A percentile compares a stretch with the other conserved stretches of the same genome.
Conservation (phyloP, 208 protist species). For the Endotrypanum monterogeii region DNA sequence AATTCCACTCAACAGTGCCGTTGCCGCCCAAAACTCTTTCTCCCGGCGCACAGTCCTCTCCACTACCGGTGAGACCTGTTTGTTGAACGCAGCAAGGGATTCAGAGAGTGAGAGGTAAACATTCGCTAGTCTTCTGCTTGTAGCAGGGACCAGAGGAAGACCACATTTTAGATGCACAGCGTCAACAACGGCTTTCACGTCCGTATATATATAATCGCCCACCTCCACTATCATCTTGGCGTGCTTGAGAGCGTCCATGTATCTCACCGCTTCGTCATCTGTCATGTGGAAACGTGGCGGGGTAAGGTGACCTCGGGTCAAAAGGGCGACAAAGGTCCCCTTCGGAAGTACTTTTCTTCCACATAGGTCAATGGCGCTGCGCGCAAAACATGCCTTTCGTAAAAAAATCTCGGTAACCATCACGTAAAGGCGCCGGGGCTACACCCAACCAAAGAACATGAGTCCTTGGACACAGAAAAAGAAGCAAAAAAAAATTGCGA, state of each 20-base stretch:
- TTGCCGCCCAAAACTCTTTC: conserved; percentile 70
- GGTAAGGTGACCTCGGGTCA: conserved; percentile 35
- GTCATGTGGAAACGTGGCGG: conserved; percentile 49
- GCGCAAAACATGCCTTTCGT: conserved; percentile 26
- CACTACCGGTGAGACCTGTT: conserved; percentile 1
- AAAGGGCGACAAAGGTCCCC: conserved; percentile 41
- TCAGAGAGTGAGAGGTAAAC: background rate
- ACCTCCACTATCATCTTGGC: conserved; percentile 38
- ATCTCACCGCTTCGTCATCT: conserved; percentile 38
- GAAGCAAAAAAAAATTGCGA: background rate
- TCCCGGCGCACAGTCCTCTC: conserved; percentile 25
- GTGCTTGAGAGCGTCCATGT: conserved; percentile 39
- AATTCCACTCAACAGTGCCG: conserved; percentile 49
- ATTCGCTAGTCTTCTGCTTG: conserved; percentile 9
- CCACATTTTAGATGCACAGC: conserved; percentile 53
- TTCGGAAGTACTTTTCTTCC: conserved; percentile 33
- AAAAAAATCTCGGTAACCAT: conserved; percentile 20
- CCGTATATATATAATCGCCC: conserved; percentile 37
- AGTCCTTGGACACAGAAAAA: background rate
- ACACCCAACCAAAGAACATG: background rate
- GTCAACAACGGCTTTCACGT: conserved; percentile 49
- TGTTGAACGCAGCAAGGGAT: conserved; percentile 8
- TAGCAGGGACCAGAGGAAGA: conserved; percentile 42
- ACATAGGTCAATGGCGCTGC: conserved; percentile 19
- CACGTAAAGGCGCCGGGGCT: background rate